phyloP scores from a whole-genome alignment of 352 stramenopile species.

The Phytophthora pinifolia region DNA sequence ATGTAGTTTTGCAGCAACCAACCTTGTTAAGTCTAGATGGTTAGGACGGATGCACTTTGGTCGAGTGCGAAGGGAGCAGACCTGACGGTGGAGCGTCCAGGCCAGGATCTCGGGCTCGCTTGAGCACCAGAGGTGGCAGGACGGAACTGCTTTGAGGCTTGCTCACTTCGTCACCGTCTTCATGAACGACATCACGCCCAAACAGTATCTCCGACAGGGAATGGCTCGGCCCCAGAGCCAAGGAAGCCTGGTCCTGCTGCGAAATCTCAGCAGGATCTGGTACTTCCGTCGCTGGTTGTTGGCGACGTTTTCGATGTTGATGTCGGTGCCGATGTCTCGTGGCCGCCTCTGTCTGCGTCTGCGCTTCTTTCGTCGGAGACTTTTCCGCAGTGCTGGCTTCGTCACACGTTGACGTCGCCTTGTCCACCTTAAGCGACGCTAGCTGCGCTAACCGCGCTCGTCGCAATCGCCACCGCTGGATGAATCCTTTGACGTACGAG shows the following conservation, averaged over 20 bases:
- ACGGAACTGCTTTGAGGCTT: conserved; percentile 2
- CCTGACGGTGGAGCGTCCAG: conserved; percentile 12
- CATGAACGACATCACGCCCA: neutral
- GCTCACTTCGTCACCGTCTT: conserved; percentile 2
- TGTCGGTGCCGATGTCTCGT: conserved; percentile 11
- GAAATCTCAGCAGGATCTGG: neutral
- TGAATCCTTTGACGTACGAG: conserved; percentile 61
- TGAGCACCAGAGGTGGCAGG: conserved; percentile 23
- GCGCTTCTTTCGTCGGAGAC: conserved; percentile 24
- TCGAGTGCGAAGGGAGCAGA: conserved; percentile 19
- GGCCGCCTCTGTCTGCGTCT: conserved; percentile 24
- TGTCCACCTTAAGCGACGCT: conserved; percentile 18
- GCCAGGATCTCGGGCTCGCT: conserved; percentile 11
- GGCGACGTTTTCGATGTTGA: conserved; percentile 20
- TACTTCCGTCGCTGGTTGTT: neutral
- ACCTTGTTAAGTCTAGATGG: neutral
- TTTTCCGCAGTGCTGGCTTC: conserved; percentile 4
- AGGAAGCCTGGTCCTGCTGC: neutral
- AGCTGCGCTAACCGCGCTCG: conserved; percentile 17
- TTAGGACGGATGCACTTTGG: conserved; percentile 28
- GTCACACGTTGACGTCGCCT: conserved; percentile 21
- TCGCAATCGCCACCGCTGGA: conserved; percentile 56
- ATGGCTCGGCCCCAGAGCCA: too few species aligned
- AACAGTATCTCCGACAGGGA: neutral
- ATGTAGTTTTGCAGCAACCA: conserved; percentile 35